Conservation (phyloP, 768 basidiomycete species). For the Russula vinacea region DNA sequence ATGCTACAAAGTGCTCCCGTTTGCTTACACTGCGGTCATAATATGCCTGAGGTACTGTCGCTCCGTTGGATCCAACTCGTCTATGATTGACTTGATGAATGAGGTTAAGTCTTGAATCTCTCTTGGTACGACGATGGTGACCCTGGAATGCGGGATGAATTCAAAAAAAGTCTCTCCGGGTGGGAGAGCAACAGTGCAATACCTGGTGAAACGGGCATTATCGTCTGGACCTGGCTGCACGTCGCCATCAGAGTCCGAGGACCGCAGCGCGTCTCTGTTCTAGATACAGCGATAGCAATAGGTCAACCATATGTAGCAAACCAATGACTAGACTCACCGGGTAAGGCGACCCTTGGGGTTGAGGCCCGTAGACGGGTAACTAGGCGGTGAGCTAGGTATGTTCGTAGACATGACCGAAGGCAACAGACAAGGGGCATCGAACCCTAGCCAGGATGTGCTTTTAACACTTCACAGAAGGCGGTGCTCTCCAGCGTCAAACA, state of each 20-base stretch:
- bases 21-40: conserved; percentile 8
- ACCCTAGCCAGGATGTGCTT: background rate
- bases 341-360: background rate
- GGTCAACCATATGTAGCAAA: background rate
- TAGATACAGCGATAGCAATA: background rate
- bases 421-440: background rate
- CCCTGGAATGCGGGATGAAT: background rate
- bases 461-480: background rate
- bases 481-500: background rate
- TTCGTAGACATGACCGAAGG: background rate
- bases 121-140: background rate
- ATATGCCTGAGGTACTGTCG: background rate
- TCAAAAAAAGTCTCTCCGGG: background rate
- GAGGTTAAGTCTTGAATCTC: background rate
- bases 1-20: background rate
- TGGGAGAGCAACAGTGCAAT: no score
- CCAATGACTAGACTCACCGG: background rate
- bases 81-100: background rate
- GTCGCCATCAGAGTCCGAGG: background rate
- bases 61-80: conserved; percentile 5
- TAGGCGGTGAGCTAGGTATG: background rate
- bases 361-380: background rate
- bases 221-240: background rate
- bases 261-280: background rate
- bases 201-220: background rate